Conservation (phyloP, 495 filamentous ascomycete genomes). For the Amorphotheca resinae region DNA sequence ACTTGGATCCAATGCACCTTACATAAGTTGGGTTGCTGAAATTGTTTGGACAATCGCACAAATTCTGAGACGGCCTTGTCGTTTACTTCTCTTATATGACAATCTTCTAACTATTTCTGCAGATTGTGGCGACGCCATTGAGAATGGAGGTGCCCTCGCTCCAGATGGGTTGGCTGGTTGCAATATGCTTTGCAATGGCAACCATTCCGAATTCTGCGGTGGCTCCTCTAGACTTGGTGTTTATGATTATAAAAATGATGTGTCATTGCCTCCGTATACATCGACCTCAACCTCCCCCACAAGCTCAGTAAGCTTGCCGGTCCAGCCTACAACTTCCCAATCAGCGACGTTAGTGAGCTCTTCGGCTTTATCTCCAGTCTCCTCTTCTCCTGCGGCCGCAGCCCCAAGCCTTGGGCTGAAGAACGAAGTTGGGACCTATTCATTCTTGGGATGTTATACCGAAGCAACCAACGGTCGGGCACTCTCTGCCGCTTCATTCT, state of each 20-base stretch:
- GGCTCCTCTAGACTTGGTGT: slow-evolving; percentile 39
- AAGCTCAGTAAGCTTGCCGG: slow-evolving; percentile 30
- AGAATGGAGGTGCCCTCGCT: slow-evolving; percentile 20
- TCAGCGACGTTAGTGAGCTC: slow-evolving; percentile 18
- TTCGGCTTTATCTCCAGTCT: too few relatives aligned
- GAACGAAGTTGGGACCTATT: background rate
- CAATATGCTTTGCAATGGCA: slow-evolving; percentile 43
- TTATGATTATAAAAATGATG: slow-evolving; percentile 26
- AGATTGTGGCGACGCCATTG: slow-evolving; percentile 32
- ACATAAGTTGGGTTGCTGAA: too few relatives aligned
- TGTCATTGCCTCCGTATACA: slow-evolving; percentile 13
- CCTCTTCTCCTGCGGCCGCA: background rate
- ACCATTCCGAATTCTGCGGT: slow-evolving; percentile 43
- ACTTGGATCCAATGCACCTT: too few relatives aligned
- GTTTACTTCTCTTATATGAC: background rate
- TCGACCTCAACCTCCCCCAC: slow-evolving; percentile 40
- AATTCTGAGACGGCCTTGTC: too few relatives aligned
- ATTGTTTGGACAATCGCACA: too few relatives aligned
- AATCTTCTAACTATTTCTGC: slow-evolving; percentile 24
- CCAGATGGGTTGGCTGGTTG: slow-evolving; percentile 27
- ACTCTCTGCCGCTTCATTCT: background rate
- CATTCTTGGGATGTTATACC: slow-evolving; percentile 7
- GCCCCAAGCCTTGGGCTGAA: background rate
- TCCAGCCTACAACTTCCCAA: slow-evolving; percentile 14
- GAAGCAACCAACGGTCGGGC: slow-evolving; percentile 7